Percentiles rank a stretch among this genome's conserved stretches.
These are phyloP conservation scores for Lantana camara DNA, from an alignment of 257 asterid species.

Conservation along the genomic window DNA sequence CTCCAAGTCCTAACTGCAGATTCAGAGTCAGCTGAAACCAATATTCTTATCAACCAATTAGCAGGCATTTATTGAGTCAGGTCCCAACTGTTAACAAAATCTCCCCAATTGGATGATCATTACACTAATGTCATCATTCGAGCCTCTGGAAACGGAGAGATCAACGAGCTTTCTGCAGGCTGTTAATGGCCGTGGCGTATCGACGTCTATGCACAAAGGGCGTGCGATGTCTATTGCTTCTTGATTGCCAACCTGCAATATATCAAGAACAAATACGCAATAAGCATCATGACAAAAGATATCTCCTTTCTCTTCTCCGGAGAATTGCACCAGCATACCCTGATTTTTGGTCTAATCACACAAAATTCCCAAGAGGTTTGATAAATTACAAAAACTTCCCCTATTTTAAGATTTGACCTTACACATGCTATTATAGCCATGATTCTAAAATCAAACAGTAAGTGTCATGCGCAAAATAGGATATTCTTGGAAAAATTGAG, in stretches of 20 bases:
- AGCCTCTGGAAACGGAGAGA: constrained; percentile 73
- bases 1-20: not conserved
- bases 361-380: no score
- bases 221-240: constrained; percentile 77
- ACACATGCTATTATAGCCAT: no score
- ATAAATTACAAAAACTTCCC: no score
- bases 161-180: constrained; percentile 79
- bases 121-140: constrained; percentile 72
- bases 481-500: no score
- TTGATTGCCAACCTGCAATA: constrained; percentile 72
- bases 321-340: no score
- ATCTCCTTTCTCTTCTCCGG: no score
- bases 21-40: not conserved
- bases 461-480: no score
- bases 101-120: constrained; percentile 53
- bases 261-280: not conserved
- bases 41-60: not conserved
- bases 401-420: no score
- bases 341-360: no score
- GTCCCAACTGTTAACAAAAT: constrained; percentile 16
- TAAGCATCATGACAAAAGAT: no score
- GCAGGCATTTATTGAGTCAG: not conserved
- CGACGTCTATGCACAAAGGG: constrained; percentile 38
- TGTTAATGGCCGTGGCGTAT: constrained; percentile 43
- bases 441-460: no score